A percentile compares a stretch with the other conserved stretches of the same genome.
These are phyloP conservation scores for Mollisia scopiformis DNA, from an alignment of 2,329 filamentous ascomycete species.

Conservation along the genomic window DNA sequence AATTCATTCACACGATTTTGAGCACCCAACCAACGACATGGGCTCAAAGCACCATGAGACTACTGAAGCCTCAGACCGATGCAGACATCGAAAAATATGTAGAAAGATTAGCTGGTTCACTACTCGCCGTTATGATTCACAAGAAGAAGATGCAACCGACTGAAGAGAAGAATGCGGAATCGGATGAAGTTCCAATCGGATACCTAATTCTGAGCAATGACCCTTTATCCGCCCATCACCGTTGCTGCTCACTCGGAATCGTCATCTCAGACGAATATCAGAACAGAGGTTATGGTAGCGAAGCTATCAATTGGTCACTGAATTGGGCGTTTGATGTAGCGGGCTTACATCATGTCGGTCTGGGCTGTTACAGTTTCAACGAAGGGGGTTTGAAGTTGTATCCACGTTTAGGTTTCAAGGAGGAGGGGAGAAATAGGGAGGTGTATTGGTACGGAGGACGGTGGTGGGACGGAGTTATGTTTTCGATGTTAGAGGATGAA, in stretches of 20 bases:
- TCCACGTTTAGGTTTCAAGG: constrained; percentile 37
- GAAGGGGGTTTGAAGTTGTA: constrained; percentile 37
- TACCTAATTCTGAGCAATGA: neutral
- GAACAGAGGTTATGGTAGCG: constrained; percentile 38
- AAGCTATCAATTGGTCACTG: constrained; percentile 40
- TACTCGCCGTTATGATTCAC: neutral
- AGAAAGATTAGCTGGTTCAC: neutral
- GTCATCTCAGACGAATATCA: constrained; percentile 30
- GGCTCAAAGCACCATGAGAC: neutral
- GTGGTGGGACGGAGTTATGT: constrained; percentile 36
- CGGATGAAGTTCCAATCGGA: no score
- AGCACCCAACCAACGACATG: neutral
- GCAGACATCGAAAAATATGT: neutral
- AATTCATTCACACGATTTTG: neutral
- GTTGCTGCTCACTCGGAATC: neutral
- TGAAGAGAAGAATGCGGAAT: neutral
- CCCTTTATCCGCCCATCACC: neutral
- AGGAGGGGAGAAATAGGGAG: constrained; percentile 38
- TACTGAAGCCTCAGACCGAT: neutral
- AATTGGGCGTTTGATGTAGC: constrained; percentile 39
- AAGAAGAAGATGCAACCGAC: neutral
- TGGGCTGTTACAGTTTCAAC: constrained; percentile 40
- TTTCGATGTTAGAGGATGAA: neutral
- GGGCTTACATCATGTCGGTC: constrained; percentile 38
- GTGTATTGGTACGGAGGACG: constrained; percentile 36